Conservation (phyloP, 306 rosid genomes). For the Betula pendula region DNA sequence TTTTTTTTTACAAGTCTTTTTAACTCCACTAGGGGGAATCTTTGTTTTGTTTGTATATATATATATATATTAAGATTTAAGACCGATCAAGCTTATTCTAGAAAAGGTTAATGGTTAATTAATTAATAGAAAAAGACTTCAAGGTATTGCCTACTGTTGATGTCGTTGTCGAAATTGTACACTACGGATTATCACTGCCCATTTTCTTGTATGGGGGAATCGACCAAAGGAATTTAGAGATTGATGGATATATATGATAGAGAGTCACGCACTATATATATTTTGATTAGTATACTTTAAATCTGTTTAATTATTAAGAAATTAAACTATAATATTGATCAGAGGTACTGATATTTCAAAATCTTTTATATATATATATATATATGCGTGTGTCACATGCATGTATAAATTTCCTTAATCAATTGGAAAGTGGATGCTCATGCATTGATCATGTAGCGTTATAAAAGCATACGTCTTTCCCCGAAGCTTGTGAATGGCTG, state of each 20-base stretch:
- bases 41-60: constrained; percentile 45
- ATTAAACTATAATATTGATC: no score
- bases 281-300: no score
- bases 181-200: not conserved
- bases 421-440: constrained; percentile 40
- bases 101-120: not conserved
- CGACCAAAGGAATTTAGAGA: constrained; percentile 16
- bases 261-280: not conserved
- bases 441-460: constrained; percentile 13
- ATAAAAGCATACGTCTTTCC: constrained; percentile 33
- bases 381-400: no score
- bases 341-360: no score
- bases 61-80: not conserved
- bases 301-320: no score
- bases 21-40: constrained; percentile 52
- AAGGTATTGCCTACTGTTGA: not conserved
- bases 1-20: constrained; percentile 25
- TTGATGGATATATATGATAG: not conserved
- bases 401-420: no score
- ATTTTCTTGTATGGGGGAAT: constrained; percentile 14
- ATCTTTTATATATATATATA: no score
- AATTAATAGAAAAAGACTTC: constrained; percentile 6
- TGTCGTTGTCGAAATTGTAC: constrained; percentile 7
- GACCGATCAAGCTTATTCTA: constrained; percentile 29
- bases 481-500: constrained; percentile 38